Evolutionary conservation across 257 asterid genomes (phyloP), one percentile per base, ranked within the genome.

Genomic region (Dorcoceras hygrometricum): DNA sequence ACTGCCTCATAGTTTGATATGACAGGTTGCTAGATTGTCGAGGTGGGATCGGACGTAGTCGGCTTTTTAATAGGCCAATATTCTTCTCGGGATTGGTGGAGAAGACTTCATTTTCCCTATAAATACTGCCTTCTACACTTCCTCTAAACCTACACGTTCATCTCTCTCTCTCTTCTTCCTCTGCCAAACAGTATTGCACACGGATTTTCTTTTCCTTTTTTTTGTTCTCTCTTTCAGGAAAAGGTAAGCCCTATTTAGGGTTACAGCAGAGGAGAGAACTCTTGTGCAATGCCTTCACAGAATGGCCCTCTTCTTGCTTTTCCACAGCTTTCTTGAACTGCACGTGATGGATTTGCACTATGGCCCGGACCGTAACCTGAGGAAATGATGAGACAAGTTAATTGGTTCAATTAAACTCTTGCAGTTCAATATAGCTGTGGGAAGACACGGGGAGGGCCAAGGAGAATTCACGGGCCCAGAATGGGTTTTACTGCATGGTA

Each of bases 281-380:
- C 14, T 7, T 10, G 1, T 8, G 57, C 20, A 46, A 46, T 18
- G 32, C 34, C 20, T 5, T 32, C 6, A 23, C 20, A 46, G 57
- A 23, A 75, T 79, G 84, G 63, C 66, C 65, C 84, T 69, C 80
- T 74, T 70, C 69, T 75, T 82, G 48, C 58, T 75, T 59, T 79
- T 79, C 87, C 87, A 82, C 87, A 77, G 87, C 84, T 82, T 82
- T 82, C 87, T 82, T 82, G 87, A 82, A 82, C 87, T 77, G 85
- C 83, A 70, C 39, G 8, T 36, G 16, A 2, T 57, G 19, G 29
- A 61, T 31, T 31, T 6, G 31, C 6, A 26, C 20, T 60, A 50
- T 29, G n/a, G n/a, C n/a, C n/a, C 34, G 22, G 53, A 19, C 53
- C 24, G n/a, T 5, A 60, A 16, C 51, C 14, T 50, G 29, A 19